Conservation (phyloP, 2,329 filamentous ascomycete species). For the Xylariaceae sp. region DNA sequence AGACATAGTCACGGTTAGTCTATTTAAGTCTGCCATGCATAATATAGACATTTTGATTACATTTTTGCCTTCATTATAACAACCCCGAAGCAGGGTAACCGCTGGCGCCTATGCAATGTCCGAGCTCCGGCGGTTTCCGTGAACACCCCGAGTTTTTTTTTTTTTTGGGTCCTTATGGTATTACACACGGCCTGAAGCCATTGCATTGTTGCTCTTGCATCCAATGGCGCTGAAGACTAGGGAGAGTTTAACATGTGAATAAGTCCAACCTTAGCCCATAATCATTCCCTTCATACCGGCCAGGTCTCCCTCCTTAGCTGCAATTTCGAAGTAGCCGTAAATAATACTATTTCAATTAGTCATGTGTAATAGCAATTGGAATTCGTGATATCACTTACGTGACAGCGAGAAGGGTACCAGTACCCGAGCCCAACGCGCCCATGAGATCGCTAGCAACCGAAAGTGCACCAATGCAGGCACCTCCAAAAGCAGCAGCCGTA, state of each 20-base stretch:
- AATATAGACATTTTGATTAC: constrained; percentile 15
- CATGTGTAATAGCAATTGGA: neutral
- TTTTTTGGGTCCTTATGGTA: constrained; percentile 24
- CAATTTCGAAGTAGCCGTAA: constrained; percentile 99
- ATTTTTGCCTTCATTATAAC: constrained; percentile 5
- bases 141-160: constrained; percentile 26
- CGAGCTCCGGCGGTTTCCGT: constrained; percentile 22
- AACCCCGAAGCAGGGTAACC: constrained; percentile 17
- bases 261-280: constrained; percentile 64
- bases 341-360: constrained; percentile 68
- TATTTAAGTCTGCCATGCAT: too few relatives aligned
- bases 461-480: constrained; percentile 96
- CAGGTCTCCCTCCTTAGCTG: constrained; percentile 96
- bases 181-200: constrained; percentile 23
- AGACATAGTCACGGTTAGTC: too few relatives aligned
- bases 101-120: constrained; percentile 25
- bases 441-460: constrained; percentile 94
- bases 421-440: constrained; percentile 92
- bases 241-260: too few relatives aligned
- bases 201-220: constrained; percentile 22
- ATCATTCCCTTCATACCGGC: constrained; percentile 72
- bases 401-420: constrained; percentile 95
- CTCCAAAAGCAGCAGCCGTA: constrained; percentile 94
- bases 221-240: constrained; percentile 14
- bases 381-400: constrained; percentile 63